A percentile compares a stretch with the other conserved stretches of the same genome.
phyloP scores from a whole-genome alignment of 176 grass and related monocot genomes.

The Oryza nivara region DNA sequence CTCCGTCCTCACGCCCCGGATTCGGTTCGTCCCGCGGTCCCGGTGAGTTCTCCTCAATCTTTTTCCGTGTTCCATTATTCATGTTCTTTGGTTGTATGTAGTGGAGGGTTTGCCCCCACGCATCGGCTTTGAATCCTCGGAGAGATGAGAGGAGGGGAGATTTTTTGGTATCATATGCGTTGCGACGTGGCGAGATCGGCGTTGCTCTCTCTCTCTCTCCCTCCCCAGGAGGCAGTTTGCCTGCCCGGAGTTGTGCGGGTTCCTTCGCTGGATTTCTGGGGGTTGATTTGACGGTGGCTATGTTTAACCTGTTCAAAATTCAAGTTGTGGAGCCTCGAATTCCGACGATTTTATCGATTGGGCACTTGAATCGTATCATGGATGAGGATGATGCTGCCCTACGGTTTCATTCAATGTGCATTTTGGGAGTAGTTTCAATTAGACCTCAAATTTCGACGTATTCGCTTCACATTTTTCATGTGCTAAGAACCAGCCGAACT shows the following conservation, averaged over 20 bases:
- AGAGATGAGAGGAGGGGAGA: not conserved
- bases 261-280: not conserved
- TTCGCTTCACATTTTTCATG: not conserved
- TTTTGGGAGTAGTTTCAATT: not conserved
- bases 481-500: not conserved
- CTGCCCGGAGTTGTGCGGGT: not conserved
- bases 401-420: not conserved
- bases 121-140: not conserved
- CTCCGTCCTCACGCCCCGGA: not conserved
- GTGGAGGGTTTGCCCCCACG: not conserved
- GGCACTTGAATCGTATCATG: not conserved
- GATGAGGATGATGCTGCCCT: not conserved
- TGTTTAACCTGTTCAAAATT: not conserved
- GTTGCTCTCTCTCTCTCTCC: not conserved
- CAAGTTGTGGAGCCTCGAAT: not conserved
- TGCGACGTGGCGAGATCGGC: slow-evolving; percentile 12
- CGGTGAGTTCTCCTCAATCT: slow-evolving; percentile 32
- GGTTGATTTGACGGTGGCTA: not conserved
- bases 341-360: not conserved
- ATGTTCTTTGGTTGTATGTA: not conserved
- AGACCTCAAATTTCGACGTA: not conserved
- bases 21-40: not conserved
- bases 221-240: not conserved
- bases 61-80: not conserved
- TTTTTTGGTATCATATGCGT: not conserved